phyloP scores from a whole-genome alignment of 1,139 yeast genomes.

The Hansenula sp. region DNA sequence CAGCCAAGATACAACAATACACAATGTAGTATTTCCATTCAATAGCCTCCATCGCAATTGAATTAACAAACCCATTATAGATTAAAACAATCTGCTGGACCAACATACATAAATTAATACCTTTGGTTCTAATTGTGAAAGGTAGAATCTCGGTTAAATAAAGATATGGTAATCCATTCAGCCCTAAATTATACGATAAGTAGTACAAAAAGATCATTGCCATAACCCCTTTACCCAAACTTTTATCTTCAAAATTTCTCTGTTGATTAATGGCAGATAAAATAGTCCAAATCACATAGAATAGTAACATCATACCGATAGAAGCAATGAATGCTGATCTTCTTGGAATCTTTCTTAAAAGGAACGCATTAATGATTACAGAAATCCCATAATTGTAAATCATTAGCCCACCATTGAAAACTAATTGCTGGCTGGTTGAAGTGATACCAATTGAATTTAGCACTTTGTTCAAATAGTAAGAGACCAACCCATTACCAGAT shows the following conservation, averaged over 20 bases:
- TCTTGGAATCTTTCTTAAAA: conserved; percentile 25
- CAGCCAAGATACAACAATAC: conserved; percentile 35
- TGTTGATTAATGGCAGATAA: conserved; percentile 29
- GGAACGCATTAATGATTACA: conserved; percentile 25
- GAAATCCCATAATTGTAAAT: conserved; percentile 25
- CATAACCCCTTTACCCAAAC: conserved; percentile 30
- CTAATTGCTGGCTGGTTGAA: conserved; percentile 36
- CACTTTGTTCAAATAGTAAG: conserved; percentile 45
- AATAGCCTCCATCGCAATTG: conserved; percentile 56
- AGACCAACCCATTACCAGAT: conserved; percentile 51
- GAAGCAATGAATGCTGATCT: conserved; percentile 25
- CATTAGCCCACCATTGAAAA: conserved; percentile 36
- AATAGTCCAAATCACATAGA: conserved; percentile 31
- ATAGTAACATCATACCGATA: conserved; percentile 28
- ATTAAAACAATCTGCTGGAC: conserved; percentile 27
- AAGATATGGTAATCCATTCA: conserved; percentile 28
- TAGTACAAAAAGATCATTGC: conserved; percentile 34
- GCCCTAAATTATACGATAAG: conserved; percentile 29
- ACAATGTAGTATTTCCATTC: conserved; percentile 60
- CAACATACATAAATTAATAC: conserved; percentile 24
- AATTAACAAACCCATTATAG: conserved; percentile 47
- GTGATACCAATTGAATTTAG: conserved; percentile 49
- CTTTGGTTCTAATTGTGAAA: conserved; percentile 33
- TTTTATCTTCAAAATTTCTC: conserved; percentile 22
- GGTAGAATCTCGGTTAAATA: conserved; percentile 37